Percentiles rank a stretch among this genome's conserved stretches.
Conservation (phyloP, 208 protist genomes). For the Acanthamoeba healyi region DNA sequence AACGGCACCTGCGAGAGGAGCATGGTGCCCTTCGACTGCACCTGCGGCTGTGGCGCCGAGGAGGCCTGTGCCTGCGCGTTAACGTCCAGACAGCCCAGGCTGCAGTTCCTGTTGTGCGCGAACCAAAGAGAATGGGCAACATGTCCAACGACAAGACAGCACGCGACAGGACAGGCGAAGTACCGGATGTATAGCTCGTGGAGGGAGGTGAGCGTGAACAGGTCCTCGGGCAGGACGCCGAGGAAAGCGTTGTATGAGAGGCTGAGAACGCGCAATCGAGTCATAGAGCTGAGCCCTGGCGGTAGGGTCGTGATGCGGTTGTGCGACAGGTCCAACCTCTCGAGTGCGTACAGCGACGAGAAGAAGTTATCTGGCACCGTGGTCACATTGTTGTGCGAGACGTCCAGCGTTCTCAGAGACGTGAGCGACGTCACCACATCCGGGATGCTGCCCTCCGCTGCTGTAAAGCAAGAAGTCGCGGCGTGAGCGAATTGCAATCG, state of each 20-base stretch:
- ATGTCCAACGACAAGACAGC: not conserved
- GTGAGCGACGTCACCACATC: constrained; percentile 36
- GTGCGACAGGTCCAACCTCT: not conserved
- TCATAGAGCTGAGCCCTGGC: not conserved
- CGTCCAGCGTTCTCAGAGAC: not conserved
- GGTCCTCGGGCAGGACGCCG: not conserved
- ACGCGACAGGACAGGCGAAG: not conserved
- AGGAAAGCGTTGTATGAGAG: constrained; percentile 18
- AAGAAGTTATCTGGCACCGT: constrained; percentile 12
- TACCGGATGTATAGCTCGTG: not conserved
- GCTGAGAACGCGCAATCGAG: not conserved
- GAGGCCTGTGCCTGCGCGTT: not conserved
- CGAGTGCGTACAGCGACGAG: not conserved
- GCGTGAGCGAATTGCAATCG: not conserved
- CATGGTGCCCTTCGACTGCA: not conserved
- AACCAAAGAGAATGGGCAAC: not conserved
- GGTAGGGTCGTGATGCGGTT: constrained; percentile 9
- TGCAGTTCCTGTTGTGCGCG: not conserved
- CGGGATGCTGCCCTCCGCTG: not conserved
- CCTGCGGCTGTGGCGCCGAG: not conserved
- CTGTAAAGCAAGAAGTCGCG: not conserved
- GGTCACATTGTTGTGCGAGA: constrained; percentile 24
- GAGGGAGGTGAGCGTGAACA: not conserved
- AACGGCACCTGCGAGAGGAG: constrained; percentile 23
- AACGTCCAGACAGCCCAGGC: not conserved